A percentile compares a stretch with the other conserved stretches of the same genome.
Evolutionary conservation across 2,329 filamentous ascomycete genomes (phyloP).

Genomic region (Fusarium ambrosium): DNA sequence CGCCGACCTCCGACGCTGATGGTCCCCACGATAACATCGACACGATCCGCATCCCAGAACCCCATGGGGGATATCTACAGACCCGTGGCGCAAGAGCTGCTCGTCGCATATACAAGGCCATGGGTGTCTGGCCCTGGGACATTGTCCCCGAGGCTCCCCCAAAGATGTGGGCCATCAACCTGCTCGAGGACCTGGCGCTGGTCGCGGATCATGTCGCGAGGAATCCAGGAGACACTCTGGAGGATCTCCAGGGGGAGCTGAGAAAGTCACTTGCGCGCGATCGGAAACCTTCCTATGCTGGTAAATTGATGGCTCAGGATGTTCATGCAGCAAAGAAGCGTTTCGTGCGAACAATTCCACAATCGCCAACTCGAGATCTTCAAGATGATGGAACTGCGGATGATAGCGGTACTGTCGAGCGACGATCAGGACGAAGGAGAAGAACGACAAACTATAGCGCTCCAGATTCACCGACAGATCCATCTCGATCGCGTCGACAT

Average conservation of each 20-base stretch:
- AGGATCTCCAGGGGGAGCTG: slow-evolving; percentile 45
- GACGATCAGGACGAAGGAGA: slow-evolving; percentile 40
- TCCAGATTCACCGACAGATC: slow-evolving; percentile 35
- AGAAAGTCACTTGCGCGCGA: slow-evolving; percentile 47
- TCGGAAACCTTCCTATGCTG: slow-evolving; percentile 48
- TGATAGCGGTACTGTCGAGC: slow-evolving; percentile 36
- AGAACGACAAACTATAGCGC: slow-evolving; percentile 40
- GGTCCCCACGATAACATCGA: slow-evolving; percentile 40
- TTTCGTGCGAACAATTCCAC: slow-evolving; percentile 41
- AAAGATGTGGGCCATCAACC: slow-evolving; percentile 49
- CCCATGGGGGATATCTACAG: slow-evolving; percentile 43
- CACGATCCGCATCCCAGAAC: slow-evolving; percentile 45
- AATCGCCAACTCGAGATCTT: slow-evolving; percentile 37
- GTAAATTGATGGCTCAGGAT: slow-evolving; percentile 48
- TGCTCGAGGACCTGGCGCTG: slow-evolving; percentile 47
- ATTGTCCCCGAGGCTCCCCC: slow-evolving; percentile 48
- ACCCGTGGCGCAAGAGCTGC: slow-evolving; percentile 46
- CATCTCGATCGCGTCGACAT: slow-evolving; percentile 32
- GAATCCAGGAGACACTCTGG: slow-evolving; percentile 43
- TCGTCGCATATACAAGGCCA: slow-evolving; percentile 44
- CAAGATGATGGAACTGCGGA: slow-evolving; percentile 33
- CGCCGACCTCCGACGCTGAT: slow-evolving; percentile 41
- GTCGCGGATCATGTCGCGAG: slow-evolving; percentile 47
- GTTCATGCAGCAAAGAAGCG: slow-evolving; percentile 48
- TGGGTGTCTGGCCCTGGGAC: slow-evolving; percentile 49